A percentile compares a stretch with the other conserved stretches of the same genome.
phyloP scores from a whole-genome alignment of 768 basidiomycete genomes.

The Tricholoma terreum region DNA sequence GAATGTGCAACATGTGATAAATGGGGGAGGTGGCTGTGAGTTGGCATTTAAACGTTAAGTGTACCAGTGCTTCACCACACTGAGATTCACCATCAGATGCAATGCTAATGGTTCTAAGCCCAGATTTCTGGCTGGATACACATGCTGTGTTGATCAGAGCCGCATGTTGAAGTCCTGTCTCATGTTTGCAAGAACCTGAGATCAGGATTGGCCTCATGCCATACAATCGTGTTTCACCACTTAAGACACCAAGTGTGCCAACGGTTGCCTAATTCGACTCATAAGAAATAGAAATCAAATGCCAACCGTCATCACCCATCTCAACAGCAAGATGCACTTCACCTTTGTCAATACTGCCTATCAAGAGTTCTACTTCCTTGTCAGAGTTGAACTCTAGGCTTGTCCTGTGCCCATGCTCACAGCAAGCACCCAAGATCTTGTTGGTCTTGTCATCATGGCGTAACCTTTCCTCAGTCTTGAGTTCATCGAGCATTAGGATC shows the following conservation, averaged over 20 bases:
- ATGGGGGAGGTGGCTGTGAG: too few species aligned
- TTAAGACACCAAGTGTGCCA: conserved; percentile 23
- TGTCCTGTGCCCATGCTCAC: background rate
- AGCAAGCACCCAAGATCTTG: too few species aligned
- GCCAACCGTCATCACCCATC: too few species aligned
- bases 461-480: background rate
- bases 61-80: conserved; percentile 5
- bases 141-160: conserved; percentile 11
- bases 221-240: conserved; percentile 22
- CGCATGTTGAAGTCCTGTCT: too few species aligned
- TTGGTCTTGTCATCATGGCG: conserved; percentile 4
- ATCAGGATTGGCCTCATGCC: conserved; percentile 21
- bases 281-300: too few species aligned
- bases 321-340: background rate
- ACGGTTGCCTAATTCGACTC: conserved; percentile 21
- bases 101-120: too few species aligned
- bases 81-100: too few species aligned
- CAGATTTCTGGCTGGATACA: conserved; percentile 1
- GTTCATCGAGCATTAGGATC: conserved; percentile 10
- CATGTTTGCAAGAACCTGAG: conserved; percentile 29
- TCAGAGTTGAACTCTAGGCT: background rate
- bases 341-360: too few species aligned
- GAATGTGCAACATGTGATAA: too few species aligned
- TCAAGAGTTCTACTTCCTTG: background rate
- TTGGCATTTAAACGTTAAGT: too few species aligned